phyloP scores from a whole-genome alignment of 495 filamentous ascomycete genomes.

The Physcia stellaris region DNA sequence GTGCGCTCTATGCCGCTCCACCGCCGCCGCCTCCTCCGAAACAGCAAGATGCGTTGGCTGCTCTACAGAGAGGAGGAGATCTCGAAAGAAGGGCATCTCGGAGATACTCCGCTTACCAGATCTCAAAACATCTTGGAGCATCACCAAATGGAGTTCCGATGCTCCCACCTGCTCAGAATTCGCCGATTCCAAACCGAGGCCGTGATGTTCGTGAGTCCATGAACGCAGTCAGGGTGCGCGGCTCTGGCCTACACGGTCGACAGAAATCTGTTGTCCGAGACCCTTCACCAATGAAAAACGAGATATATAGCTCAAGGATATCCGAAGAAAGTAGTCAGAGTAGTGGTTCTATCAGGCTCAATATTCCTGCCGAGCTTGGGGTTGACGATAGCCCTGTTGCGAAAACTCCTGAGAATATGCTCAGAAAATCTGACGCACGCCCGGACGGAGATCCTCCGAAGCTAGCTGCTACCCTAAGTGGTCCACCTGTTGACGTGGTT shows the following conservation, averaged over 20 bases:
- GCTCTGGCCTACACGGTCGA: constrained; percentile 51
- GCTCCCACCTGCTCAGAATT: constrained; percentile 65
- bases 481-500: background rate
- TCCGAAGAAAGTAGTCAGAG: constrained; percentile 47
- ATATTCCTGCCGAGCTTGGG: constrained; percentile 17
- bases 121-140: constrained; percentile 78
- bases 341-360: constrained; percentile 23
- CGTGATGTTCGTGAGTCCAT: constrained; percentile 82
- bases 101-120: constrained; percentile 89
- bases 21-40: constrained; percentile 68
- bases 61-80: constrained; percentile 79
- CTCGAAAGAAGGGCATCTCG: constrained; percentile 87
- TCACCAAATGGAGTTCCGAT: constrained; percentile 73
- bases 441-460: constrained; percentile 17
- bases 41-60: constrained; percentile 80
- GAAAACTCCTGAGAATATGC: constrained; percentile 49
- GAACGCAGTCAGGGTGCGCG: constrained; percentile 75
- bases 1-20: constrained; percentile 35
- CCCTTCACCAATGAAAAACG: constrained; percentile 43
- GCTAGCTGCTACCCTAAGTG: constrained; percentile 7
- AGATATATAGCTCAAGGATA: constrained; percentile 40
- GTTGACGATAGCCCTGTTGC: constrained; percentile 30
- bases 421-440: constrained; percentile 30
- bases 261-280: constrained; percentile 47
- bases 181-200: constrained; percentile 77